Evolutionary conservation across 208 protist species (phyloP), one percentile per base, ranked within the genome.

Genomic region (Leishmania arabica): DNA sequence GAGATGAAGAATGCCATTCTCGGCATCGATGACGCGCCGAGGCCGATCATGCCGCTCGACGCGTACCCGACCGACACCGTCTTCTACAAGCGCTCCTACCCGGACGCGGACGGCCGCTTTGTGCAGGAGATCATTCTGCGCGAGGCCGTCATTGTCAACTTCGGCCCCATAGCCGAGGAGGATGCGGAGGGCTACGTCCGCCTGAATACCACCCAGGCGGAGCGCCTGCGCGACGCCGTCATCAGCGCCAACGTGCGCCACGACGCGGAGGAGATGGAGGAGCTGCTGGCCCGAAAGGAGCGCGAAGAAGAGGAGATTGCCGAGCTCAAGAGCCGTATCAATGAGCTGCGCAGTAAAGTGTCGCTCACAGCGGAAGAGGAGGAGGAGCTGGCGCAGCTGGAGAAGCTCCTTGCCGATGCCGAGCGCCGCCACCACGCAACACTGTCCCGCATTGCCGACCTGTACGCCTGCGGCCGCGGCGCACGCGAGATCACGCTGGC

Each of bases 331-430:
- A 78, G 68, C 64, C 91, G 86, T 78, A 89, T 94, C 75, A 78
- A 87, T 34, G 86, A 92, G 68, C 84, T 96, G 60, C 87, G 89
- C 71, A 75, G 21, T 65, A 89, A 89, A 80, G 62, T 77, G 0
- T 51, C 79, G 62, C 91, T 90, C 51, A 90, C 88, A 1, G 86
- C 89, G 34, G 89, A 96, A 54, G 93, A 96, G 79, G 90, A 89
- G 75, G 91, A 93, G 85, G 91, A 96, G 85, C 82, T 95, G 62
- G 80, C 82, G 49, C 91, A 96, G 87, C 86, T 96, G 64, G 85
- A 90, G 88, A 80, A 80, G 27, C 79, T 92, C 45, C 81, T 85
- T 24, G 87, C 79, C 27, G 90, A 90, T 73, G 81, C 84, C 42
- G 86, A 90, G 76, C 90, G 86, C 53, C 89, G 89, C 64, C 89